phyloP scores from a whole-genome alignment of 805 yeast species.

The Yarrowia osloensis region DNA sequence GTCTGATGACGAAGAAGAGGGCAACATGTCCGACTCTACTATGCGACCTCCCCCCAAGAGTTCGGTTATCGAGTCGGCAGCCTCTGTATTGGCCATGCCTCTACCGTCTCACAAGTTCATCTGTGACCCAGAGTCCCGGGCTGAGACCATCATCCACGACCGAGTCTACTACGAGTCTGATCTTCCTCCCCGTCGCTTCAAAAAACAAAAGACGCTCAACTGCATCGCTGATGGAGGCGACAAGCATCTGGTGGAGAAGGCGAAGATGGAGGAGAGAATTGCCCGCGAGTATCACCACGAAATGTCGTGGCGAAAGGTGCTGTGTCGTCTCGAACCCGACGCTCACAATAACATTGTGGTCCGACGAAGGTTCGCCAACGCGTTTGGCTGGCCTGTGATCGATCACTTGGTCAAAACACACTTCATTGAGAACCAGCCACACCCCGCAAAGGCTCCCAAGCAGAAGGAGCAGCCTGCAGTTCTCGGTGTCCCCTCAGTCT shows the following conservation, averaged over 20 bases:
- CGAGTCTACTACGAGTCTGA: conserved; percentile 66
- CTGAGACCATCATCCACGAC: conserved; percentile 77
- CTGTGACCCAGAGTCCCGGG: conserved; percentile 64
- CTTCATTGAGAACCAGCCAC: conserved; percentile 43
- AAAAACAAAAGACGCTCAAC: conserved; percentile 27
- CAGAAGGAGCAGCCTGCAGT: background rate
- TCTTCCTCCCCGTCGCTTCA: conserved; percentile 57
- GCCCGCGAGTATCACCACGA: conserved; percentile 86
- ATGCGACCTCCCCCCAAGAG: conserved; percentile 48
- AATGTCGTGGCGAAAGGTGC: conserved; percentile 87
- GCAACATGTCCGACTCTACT: background rate
- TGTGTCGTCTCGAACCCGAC: conserved; percentile 83
- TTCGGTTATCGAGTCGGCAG: conserved; percentile 75
- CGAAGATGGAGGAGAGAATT: conserved; percentile 67
- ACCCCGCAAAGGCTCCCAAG: conserved; percentile 10
- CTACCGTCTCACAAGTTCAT: conserved; percentile 69
- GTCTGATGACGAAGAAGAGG: conserved; percentile 6
- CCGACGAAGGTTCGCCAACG: conserved; percentile 83
- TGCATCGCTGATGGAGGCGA: conserved; percentile 22
- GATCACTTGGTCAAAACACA: conserved; percentile 74
- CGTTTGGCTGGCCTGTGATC: conserved; percentile 94
- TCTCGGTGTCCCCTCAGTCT: conserved; percentile 4
- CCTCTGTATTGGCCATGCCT: conserved; percentile 76
- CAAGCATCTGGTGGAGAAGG: conserved; percentile 41
- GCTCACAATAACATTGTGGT: conserved; percentile 94